A percentile compares a stretch with the other conserved stretches of the same genome.
Evolutionary conservation across 306 rosid species (phyloP).

Genomic region (Fragaria ananassa): DNA sequence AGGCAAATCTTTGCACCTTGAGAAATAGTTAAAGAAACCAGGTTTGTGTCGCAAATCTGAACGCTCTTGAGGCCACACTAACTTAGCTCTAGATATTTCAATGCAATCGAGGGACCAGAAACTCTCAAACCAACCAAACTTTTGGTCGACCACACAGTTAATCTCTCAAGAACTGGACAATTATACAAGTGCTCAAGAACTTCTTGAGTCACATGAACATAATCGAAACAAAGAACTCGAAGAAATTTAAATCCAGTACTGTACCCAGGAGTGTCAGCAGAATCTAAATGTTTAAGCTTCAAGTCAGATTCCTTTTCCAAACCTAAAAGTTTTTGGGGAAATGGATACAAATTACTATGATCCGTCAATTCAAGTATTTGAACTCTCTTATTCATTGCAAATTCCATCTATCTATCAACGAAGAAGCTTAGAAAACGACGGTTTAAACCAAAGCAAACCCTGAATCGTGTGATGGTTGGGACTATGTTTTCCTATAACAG

Average conservation of each 20-base stretch:
- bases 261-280: background rate
- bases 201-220: background rate
- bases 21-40: background rate
- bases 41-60: background rate
- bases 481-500: background rate
- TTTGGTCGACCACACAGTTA: accelerated
- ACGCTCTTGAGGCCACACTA: background rate
- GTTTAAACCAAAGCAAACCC: background rate
- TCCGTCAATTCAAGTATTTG: background rate
- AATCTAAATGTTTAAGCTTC: background rate
- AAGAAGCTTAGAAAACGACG: too few relatives aligned
- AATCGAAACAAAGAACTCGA: background rate
- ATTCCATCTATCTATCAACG: background rate
- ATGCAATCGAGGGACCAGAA: background rate
- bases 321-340: background rate
- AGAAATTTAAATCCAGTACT: background rate
- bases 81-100: background rate
- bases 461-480: background rate
- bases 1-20: background rate
- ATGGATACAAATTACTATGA: too few relatives aligned
- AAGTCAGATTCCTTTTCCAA: background rate
- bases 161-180: background rate
- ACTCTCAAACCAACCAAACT: background rate
- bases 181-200: background rate
- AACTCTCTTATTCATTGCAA: background rate